Base-by-base conservation (phyloP, 192 early-diverging fungal genomes). In the Coemansia sp. region DNA sequence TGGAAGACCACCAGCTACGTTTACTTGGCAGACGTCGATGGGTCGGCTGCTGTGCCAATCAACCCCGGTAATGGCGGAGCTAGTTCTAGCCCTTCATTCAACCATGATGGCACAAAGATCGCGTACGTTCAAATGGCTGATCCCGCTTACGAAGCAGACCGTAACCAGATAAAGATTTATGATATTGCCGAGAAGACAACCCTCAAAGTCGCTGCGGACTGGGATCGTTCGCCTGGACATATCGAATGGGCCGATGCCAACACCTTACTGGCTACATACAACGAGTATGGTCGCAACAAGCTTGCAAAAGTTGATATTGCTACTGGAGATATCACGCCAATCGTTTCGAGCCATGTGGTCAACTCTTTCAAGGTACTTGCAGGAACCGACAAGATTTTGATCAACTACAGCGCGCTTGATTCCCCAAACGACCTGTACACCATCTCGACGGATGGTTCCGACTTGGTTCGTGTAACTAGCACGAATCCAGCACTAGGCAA, bases 1-100 rank as follows among this genome's bases (percentile, higher is more conserved):
- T 95, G 92, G 92, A 78, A 85, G 71, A 95, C 93, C 36, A 88
- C 91, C 35, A 84, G 85, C 53, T 84, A 87, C 59, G 84, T 95
- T 34, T 94, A 89, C 70, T 67, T 89, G 59, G 87, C 89, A 5
- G 77, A 80, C 11, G 84, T 87, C 34, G 71, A 71, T 39, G 88
- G 84, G 15, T 56, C 75, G 10, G 71, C 75, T 12, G 68, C 64
- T 2, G 65, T 63, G 14, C 87, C 88, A 23, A 81, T 81, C 52
- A 78, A 83, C 58, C 62, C 71, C 23, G 73, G 85, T 24, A 83
- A 86, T 48, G 60, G 67, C 9, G 91, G 89, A 16, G 88, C 90
- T 20, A 86, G 89, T 55, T 62, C 81, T 49, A 77, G 78, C 64
- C 92, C 93, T 1, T 81, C 72, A n/a, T 92, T 88, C 63, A 85